A percentile compares a stretch with the other conserved stretches of the same genome.
phyloP scores from a whole-genome alignment of 306 rosid species.

The Macrotyloma uniflorum region DNA sequence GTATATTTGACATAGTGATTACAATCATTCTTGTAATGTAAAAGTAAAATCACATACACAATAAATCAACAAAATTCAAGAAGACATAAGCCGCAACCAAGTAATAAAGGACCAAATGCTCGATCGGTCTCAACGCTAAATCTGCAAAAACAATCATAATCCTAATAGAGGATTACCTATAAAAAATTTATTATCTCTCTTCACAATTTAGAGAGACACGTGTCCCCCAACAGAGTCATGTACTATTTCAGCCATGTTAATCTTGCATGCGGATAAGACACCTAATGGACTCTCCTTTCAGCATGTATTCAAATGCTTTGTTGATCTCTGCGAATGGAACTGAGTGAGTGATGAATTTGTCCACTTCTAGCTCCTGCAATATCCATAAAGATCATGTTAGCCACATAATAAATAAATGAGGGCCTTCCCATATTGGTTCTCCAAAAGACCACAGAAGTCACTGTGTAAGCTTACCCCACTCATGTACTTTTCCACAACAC shows the following conservation, averaged over 20 bases:
- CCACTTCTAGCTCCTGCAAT: constrained; percentile 72
- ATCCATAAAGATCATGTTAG: neutral
- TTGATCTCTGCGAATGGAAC: constrained; percentile 70
- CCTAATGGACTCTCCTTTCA: constrained; percentile 68
- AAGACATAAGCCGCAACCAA: too few species aligned
- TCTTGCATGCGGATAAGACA: constrained; percentile 64
- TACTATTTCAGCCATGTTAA: constrained; percentile 23
- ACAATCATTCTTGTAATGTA: too few species aligned
- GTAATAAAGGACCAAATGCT: neutral
- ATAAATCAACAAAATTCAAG: too few species aligned
- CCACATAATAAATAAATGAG: neutral
- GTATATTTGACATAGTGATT: too few species aligned
- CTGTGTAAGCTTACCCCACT: constrained; percentile 46
- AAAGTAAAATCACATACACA: too few species aligned
- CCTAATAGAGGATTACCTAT: neutral
- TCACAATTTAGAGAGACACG: neutral
- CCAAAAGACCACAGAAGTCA: neutral
- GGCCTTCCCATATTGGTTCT: too few species aligned
- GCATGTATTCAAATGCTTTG: constrained; percentile 77
- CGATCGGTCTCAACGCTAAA: neutral
- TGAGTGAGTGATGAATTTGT: constrained; percentile 77
- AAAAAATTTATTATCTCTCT: constrained; percentile 2
- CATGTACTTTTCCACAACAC: constrained; percentile 79
- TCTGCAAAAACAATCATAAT: constrained; percentile 1
- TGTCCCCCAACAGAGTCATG: neutral